phyloP scores from a whole-genome alignment of 2,329 filamentous ascomycete species.

The Leptographium wingfieldii region DNA sequence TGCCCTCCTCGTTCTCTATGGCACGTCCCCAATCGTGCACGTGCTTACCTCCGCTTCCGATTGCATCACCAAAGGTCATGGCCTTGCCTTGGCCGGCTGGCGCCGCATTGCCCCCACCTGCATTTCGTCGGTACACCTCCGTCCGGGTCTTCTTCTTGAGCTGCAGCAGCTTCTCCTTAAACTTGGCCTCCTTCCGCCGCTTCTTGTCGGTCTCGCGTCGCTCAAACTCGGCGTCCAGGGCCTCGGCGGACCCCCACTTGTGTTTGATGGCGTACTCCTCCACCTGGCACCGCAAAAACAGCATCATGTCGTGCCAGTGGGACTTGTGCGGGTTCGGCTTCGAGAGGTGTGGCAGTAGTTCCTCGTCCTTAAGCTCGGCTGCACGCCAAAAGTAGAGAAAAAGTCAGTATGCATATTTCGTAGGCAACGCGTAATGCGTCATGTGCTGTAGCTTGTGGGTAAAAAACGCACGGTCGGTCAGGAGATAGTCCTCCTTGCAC shows the following conservation, averaged over 20 bases:
- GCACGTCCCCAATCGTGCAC: constrained; percentile 76
- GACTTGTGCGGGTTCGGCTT: constrained; percentile 91
- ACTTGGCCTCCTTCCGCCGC: constrained; percentile 77
- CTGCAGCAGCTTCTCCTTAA: constrained; percentile 76
- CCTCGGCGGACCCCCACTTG: constrained; percentile 85
- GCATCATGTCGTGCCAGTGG: constrained; percentile 98
- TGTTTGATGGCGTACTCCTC: constrained; percentile 82
- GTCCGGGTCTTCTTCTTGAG: constrained; percentile 88
- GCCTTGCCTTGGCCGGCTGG: constrained; percentile 22
- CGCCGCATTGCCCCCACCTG: constrained; percentile 33
- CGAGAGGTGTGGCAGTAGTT: constrained; percentile 75
- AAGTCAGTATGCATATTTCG: background rate
- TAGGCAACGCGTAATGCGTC: background rate
- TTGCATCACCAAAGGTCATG: constrained; percentile 61
- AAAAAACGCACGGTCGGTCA: constrained; percentile 60
- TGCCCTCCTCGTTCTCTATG: constrained; percentile 57
- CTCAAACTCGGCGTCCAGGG: constrained; percentile 79
- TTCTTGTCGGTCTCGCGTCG: constrained; percentile 69
- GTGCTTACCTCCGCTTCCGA: constrained; percentile 58
- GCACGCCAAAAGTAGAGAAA: background rate
- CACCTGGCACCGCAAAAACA: constrained; percentile 86
- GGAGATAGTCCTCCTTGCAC: constrained; percentile 83
- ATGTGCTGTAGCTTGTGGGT: background rate
- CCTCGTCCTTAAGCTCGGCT: constrained; percentile 83
- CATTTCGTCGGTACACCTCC: constrained; percentile 70